Percentiles rank a stretch among this genome's conserved stretches.
Evolutionary conservation across 208 protist species (phyloP).

Genomic region (Leishmania tarentolae): DNA sequence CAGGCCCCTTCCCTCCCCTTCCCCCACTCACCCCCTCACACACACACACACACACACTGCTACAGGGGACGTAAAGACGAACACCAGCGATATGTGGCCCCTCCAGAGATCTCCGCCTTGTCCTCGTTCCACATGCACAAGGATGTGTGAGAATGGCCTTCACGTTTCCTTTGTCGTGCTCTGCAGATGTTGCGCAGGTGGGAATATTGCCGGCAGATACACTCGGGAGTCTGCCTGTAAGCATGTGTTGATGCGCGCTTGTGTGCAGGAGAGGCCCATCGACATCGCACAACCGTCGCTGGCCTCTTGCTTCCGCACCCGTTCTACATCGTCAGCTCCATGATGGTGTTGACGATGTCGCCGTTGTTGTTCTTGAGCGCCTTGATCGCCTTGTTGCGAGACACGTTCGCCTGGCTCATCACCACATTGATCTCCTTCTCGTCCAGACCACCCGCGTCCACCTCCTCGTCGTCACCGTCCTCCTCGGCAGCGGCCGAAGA

Average conservation of each 20-base stretch:
- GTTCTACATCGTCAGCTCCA: conserved; percentile 81
- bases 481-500: conserved; percentile 32
- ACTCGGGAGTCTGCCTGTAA: too few species aligned
- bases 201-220: too few species aligned
- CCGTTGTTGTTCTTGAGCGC: conserved; percentile 88
- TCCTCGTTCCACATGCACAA: too few species aligned
- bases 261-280: background rate
- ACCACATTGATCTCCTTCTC: conserved; percentile 90
- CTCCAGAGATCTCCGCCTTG: too few species aligned
- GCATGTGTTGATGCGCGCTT: background rate
- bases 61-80: too few species aligned
- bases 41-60: too few species aligned
- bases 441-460: conserved; percentile 59
- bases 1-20: too few species aligned
- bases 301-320: background rate
- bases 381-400: conserved; percentile 77
- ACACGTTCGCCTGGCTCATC: conserved; percentile 75
- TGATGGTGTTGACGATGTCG: conserved; percentile 90
- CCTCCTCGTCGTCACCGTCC: conserved; percentile 58
- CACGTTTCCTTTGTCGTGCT: too few species aligned
- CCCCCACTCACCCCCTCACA: too few species aligned
- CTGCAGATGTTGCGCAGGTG: too few species aligned
- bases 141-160: too few species aligned
- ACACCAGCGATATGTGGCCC: too few species aligned
- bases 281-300: background rate